Conservation (phyloP, 495 filamentous ascomycete species). For the Trichodelitschia bisporula region DNA sequence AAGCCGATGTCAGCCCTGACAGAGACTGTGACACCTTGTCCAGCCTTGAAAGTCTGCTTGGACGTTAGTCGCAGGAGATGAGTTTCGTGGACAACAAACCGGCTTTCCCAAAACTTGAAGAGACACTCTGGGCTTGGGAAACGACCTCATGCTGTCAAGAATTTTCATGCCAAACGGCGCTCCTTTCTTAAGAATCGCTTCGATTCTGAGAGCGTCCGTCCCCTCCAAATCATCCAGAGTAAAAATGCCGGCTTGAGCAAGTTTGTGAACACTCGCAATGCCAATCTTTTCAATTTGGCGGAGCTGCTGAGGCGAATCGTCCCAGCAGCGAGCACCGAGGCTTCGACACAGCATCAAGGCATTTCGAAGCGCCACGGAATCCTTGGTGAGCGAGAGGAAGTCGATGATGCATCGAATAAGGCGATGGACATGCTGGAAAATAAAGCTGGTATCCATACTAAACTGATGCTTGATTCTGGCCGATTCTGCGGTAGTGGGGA, state of each 20-base stretch:
- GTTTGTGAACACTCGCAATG: slow-evolving; percentile 48
- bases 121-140: slow-evolving; percentile 48
- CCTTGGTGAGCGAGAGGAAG: slow-evolving; percentile 42
- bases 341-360: slow-evolving; percentile 61
- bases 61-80: neutral
- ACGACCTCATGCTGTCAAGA: slow-evolving; percentile 34
- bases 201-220: slow-evolving; percentile 46
- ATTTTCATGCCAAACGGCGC: slow-evolving; percentile 61
- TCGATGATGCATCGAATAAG: slow-evolving; percentile 70
- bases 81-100: neutral
- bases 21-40: slow-evolving; percentile 25
- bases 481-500: slow-evolving; percentile 21
- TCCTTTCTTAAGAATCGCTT: slow-evolving; percentile 50
- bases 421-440: slow-evolving; percentile 53
- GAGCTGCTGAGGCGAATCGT: slow-evolving; percentile 59
- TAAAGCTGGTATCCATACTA: slow-evolving; percentile 37
- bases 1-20: slow-evolving; percentile 49
- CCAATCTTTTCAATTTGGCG: slow-evolving; percentile 75
- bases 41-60: slow-evolving; percentile 10
- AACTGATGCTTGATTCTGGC: slow-evolving; percentile 37
- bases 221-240: slow-evolving; percentile 45
- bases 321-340: slow-evolving; percentile 63
- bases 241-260: slow-evolving; percentile 43
- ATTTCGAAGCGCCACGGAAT: slow-evolving; percentile 38
- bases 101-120: slow-evolving; percentile 12